Evolutionary conservation across 192 early-diverging fungal genomes (phyloP), one percentile per base, ranked within the genome.

Genomic region (Coemansia sp.): DNA sequence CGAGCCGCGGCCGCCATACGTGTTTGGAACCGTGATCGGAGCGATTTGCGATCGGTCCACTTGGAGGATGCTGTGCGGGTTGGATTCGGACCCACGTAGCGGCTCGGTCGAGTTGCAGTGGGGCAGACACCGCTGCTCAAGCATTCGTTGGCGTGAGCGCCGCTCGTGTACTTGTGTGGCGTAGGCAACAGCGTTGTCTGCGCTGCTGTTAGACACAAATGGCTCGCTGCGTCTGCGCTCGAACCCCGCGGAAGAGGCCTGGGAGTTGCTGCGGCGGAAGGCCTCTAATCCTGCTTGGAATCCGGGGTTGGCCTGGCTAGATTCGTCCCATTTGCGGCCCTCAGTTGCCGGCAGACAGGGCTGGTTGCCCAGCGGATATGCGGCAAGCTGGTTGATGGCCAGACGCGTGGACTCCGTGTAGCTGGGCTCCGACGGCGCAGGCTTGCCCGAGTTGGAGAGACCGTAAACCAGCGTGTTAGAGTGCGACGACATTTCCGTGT

Each of bases 221-320:
- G 68, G 68, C 58, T 71, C 68, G 52, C 68, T 71, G 8, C 55
- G 55, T 12, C 62, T 59, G 42, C 62, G 69, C 35, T 47, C 50
- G 8, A 34, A 61, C 4, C 48, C 34, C 10, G 8, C 32, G 10
- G 32, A 35, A 8, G 9, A 8, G 10, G 14, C 5, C 14, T 38
- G 35, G 39, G 48, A 41, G 48, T 53, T 10, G 50, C 43, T 25
- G n/a, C 25, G 21, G 2, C 59, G 58, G 35, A 51, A 41, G 11
- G 35, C 22, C 7, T 47, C 53, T 8, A 62, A 20, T 11, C 36
- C 49, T 9, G 28, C 42, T 0, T 31, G 26, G 6, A 44, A 25
- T 27, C 25, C 52, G 1, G 49, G 20, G 6, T 25, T 21, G 29
- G 31, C 26, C 11, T 25, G 41, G 1, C 29, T 21, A 5, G 62